Evolutionary conservation across 2,329 filamentous ascomycete species (phyloP).

Genomic region (Plenodomus biglobosus): DNA sequence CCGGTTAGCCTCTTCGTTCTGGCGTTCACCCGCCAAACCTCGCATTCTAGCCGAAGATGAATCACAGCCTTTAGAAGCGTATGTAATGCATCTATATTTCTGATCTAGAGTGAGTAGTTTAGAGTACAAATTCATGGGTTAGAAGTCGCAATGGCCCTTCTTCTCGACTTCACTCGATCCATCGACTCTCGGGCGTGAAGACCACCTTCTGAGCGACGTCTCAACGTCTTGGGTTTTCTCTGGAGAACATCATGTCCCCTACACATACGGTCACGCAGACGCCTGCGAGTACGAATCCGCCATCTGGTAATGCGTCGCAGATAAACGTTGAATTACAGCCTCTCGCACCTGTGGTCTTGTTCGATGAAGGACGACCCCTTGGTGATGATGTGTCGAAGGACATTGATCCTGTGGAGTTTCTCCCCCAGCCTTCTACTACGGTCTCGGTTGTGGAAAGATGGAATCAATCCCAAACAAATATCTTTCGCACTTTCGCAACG

Average conservation of each 20-base stretch:
- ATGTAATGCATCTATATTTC: too few species aligned
- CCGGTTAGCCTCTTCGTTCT: background rate
- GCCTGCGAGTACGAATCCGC: background rate
- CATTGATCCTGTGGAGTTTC: slow-evolving; percentile 33
- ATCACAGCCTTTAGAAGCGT: too few species aligned
- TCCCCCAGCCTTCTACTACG: slow-evolving; percentile 49
- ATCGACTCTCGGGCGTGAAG: too few species aligned
- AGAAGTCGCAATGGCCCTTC: too few species aligned
- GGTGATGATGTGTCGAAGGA: slow-evolving; percentile 7
- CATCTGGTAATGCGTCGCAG: slow-evolving; percentile 1
- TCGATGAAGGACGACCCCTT: background rate
- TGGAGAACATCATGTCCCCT: slow-evolving; percentile 5
- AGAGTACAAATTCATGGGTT: too few species aligned
- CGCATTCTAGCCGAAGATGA: too few species aligned
- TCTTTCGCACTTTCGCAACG: slow-evolving; percentile 58
- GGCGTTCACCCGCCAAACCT: too few species aligned
- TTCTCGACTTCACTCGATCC: too few species aligned
- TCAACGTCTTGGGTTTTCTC: too few species aligned
- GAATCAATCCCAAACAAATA: slow-evolving; percentile 61
- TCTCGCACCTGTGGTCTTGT: background rate
- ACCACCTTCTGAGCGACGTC: too few species aligned
- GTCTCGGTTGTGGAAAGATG: slow-evolving; percentile 55
- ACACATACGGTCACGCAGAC: slow-evolving; percentile 11
- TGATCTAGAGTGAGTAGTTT: too few species aligned
- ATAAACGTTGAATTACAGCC: slow-evolving; percentile 10